These are phyloP conservation scores for Candida hungchunana DNA, from an alignment of 805 yeast genomes.

Conservation along the genomic window DNA sequence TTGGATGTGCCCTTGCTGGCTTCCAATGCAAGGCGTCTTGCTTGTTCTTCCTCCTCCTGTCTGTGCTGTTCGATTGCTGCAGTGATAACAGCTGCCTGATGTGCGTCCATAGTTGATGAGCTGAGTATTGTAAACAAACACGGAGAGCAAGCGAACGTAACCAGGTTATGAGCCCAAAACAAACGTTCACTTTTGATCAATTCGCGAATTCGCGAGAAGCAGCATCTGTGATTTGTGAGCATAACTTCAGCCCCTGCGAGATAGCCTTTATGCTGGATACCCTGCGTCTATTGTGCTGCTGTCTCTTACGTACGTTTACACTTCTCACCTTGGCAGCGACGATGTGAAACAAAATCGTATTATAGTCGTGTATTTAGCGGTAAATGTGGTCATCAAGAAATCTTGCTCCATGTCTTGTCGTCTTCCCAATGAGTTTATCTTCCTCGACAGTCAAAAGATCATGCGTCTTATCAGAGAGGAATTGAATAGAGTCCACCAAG, in stretches of 20 bases:
- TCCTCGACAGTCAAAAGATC: slow-evolving; percentile 1
- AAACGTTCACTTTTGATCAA: too few species aligned
- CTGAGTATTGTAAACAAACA: not conserved
- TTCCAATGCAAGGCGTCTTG: slow-evolving; percentile 36
- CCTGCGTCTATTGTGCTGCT: too few species aligned
- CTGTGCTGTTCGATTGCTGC: slow-evolving; percentile 31
- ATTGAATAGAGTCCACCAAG: slow-evolving; percentile 4
- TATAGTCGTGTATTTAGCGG: too few species aligned
- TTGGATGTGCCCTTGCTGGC: slow-evolving; percentile 43
- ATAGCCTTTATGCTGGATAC: too few species aligned
- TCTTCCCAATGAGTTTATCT: too few species aligned
- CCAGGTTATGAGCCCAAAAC: slow-evolving; percentile 17
- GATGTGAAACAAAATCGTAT: too few species aligned
- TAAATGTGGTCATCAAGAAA: too few species aligned
- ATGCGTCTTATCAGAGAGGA: slow-evolving; percentile 3
- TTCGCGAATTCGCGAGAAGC: too few species aligned
- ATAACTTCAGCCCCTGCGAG: too few species aligned
- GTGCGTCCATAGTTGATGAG: slow-evolving; percentile 9
- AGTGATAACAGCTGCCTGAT: slow-evolving; percentile 24
- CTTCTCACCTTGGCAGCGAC: too few species aligned
- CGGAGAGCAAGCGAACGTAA: slow-evolving; percentile 8
- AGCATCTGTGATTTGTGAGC: too few species aligned
- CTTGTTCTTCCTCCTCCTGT: slow-evolving; percentile 31
- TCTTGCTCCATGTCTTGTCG: not conserved
- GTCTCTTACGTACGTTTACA: too few species aligned